phyloP scores from a whole-genome alignment of 345 rosid genomes.

The Gynandropsis gynandra region DNA sequence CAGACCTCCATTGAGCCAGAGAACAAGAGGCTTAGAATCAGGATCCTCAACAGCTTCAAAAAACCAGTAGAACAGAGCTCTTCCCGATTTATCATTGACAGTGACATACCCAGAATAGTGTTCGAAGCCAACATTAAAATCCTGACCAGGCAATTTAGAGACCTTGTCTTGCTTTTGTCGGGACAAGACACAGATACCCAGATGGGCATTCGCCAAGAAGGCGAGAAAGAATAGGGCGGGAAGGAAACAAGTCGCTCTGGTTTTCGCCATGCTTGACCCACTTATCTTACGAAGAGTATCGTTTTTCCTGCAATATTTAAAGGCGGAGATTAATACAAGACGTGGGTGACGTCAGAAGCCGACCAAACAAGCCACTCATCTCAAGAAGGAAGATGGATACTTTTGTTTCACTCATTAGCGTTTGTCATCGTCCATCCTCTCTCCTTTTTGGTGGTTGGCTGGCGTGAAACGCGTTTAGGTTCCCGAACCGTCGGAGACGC shows the following conservation, averaged over 20 bases:
- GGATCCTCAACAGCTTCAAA: conserved; percentile 70
- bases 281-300: background rate
- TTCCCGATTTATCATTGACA: conserved; percentile 54
- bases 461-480: too few species aligned
- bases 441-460: too few species aligned
- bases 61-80: conserved; percentile 85
- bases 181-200: conserved; percentile 18
- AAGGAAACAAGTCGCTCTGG: conserved; percentile 19
- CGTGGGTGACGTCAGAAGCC: too few species aligned
- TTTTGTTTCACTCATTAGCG: too few species aligned
- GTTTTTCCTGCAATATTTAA: too few species aligned
- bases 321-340: too few species aligned
- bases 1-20: conserved; percentile 88
- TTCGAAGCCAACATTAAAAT: conserved; percentile 51
- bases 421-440: too few species aligned
- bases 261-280: conserved; percentile 22
- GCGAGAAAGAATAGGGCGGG: conserved; percentile 17
- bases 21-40: conserved; percentile 74
- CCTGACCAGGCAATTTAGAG: conserved; percentile 56
- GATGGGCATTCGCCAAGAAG: conserved; percentile 20
- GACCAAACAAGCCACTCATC: too few species aligned
- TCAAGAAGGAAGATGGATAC: too few species aligned
- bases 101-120: conserved; percentile 71
- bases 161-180: conserved; percentile 65
- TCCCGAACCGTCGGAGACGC: too few species aligned